These are phyloP conservation scores for Stagonosporopsis vannaccii DNA, from an alignment of 2,329 filamentous ascomycete species.

Conservation along the genomic window DNA sequence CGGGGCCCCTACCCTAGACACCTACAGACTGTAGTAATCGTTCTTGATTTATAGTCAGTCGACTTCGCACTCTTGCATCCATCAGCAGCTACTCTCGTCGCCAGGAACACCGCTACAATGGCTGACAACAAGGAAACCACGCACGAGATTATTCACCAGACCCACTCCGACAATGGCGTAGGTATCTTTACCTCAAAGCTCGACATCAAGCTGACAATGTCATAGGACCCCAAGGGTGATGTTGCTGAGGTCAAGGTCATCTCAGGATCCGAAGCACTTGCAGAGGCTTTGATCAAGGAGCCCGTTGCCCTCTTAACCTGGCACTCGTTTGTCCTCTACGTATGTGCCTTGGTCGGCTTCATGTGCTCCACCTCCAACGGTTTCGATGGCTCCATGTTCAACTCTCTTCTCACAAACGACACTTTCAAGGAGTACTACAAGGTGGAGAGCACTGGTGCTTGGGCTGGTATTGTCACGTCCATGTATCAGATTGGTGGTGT, in stretches of 20 bases:
- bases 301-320: conserved; percentile 45
- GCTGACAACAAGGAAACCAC: conserved; percentile 24
- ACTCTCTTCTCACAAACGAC: conserved; percentile 57
- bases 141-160: conserved; percentile 16
- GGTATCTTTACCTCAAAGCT: not conserved
- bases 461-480: conserved; percentile 54
- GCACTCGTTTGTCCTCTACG: conserved; percentile 32
- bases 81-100: conserved; percentile 21
- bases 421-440: conserved; percentile 54
- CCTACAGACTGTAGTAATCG: conserved; percentile 6
- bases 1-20: conserved; percentile 17
- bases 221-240: conserved; percentile 22
- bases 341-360: conserved; percentile 44
- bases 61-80: conserved; percentile 8
- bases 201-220: not conserved
- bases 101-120: conserved; percentile 21
- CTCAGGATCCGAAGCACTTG: conserved; percentile 61
- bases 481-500: conserved; percentile 60
- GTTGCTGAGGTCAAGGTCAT: conserved; percentile 55
- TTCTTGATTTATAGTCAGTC: conserved; percentile 24
- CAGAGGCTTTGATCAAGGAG: conserved; percentile 64
- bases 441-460: conserved; percentile 51
- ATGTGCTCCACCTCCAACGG: conserved; percentile 63
- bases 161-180: conserved; percentile 26
- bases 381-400: conserved; percentile 66